Percentiles rank a stretch among this genome's conserved stretches.
Evolutionary conservation across 129 eudicot species (phyloP).

Genomic region (Tagetes patula): DNA sequence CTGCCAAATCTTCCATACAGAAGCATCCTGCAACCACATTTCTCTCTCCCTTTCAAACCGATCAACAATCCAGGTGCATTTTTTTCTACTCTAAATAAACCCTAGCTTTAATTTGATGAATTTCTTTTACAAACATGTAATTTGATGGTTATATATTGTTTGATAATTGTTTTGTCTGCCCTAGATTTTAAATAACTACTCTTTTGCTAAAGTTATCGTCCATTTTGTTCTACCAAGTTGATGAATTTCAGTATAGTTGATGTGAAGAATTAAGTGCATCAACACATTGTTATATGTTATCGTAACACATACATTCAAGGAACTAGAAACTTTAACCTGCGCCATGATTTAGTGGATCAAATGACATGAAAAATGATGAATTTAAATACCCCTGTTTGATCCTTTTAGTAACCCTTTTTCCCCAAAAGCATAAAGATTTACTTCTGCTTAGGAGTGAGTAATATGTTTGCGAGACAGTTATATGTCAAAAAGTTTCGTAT

Average conservation of each 20-base stretch:
- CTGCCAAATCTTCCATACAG: conserved; percentile 2
- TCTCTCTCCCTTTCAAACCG: conserved; percentile 30
- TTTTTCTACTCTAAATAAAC: no score
- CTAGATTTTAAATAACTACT: neutral
- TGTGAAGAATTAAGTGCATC: neutral
- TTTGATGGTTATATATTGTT: neutral
- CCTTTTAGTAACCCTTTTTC: neutral
- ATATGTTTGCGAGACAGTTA: no score
- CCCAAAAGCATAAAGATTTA: neutral
- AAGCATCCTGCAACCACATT: neutral
- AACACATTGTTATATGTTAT: neutral
- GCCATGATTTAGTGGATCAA: no score
- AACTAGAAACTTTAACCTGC: no score
- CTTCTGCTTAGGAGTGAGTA: neutral
- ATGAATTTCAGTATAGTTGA: neutral
- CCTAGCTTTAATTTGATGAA: neutral
- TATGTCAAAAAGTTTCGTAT: neutral
- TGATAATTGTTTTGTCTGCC: neutral
- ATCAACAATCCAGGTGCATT: conserved; percentile 32
- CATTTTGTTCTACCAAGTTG: neutral
- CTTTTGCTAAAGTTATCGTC: neutral
- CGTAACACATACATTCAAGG: no score
- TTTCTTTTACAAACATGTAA: neutral
- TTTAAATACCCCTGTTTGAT: neutral
- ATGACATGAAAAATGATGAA: no score